These are phyloP conservation scores for Teunomyces aglyptinius DNA, from an alignment of 805 yeast genomes.

Conservation along the genomic window DNA sequence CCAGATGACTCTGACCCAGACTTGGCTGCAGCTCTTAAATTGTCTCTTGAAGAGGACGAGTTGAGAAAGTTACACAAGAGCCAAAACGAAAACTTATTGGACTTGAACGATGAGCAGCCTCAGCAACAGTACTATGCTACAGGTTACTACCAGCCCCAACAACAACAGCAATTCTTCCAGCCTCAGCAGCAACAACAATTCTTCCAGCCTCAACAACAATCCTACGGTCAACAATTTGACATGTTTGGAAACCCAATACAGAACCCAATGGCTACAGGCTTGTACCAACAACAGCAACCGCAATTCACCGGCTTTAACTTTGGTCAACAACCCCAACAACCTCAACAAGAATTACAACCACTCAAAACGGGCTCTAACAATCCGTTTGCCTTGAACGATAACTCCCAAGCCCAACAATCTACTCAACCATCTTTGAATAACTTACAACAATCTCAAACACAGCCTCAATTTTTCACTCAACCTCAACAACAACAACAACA, in stretches of 20 bases:
- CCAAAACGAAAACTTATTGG: constrained; percentile 50
- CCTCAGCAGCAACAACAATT: constrained; percentile 13
- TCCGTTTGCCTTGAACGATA: constrained; percentile 60
- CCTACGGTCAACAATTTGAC: constrained; percentile 45
- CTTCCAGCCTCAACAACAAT: constrained; percentile 13
- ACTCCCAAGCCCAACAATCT: constrained; percentile 7
- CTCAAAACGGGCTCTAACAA: constrained; percentile 71
- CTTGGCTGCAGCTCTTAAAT: constrained; percentile 63
- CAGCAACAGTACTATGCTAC: constrained; percentile 32
- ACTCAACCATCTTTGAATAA: constrained; percentile 2
- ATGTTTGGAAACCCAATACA: constrained; percentile 69
- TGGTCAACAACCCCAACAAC: constrained; percentile 28
- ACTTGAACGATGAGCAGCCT: constrained; percentile 44
- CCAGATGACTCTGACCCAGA: constrained; percentile 55
- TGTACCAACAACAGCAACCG: constrained; percentile 35
- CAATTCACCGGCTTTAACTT: constrained; percentile 26
- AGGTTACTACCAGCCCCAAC: constrained; percentile 22
- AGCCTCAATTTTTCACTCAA: constrained; percentile 11
- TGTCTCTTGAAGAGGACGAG: constrained; percentile 77
- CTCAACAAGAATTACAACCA: constrained; percentile 45
- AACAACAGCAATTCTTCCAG: constrained; percentile 20
- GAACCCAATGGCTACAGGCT: constrained; percentile 53
- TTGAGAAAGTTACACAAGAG: constrained; percentile 47
- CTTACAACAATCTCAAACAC: constrained; percentile 10
- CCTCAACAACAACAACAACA: constrained; percentile 30